phyloP scores from a whole-genome alignment of 202 grass and related monocot species.

The Bolboschoenoplectus hybrid region DNA sequence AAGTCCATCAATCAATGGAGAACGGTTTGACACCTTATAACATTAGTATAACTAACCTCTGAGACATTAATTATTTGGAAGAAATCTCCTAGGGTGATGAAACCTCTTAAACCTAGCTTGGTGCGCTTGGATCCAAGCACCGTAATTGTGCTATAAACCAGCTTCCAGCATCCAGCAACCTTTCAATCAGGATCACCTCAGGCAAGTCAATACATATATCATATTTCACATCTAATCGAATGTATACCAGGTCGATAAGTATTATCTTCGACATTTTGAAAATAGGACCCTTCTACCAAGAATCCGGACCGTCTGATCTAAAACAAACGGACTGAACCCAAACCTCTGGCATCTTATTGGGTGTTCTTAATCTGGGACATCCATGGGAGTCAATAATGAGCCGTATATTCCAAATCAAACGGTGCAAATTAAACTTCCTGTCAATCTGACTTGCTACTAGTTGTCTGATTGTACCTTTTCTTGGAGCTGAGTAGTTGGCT shows the following conservation, averaged over 20 bases:
- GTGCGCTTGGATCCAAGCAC: constrained; percentile 80
- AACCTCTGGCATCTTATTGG: not conserved
- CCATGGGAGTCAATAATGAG: not conserved
- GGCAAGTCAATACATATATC: not conserved
- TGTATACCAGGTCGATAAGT: not conserved
- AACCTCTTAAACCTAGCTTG: constrained; percentile 68
- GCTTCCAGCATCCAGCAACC: constrained; percentile 89
- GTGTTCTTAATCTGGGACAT: not conserved
- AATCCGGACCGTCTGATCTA: not conserved
- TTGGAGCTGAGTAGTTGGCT: constrained; percentile 57
- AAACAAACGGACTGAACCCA: not conserved
- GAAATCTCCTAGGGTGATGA: constrained; percentile 79
- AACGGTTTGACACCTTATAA: not conserved
- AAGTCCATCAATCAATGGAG: not conserved
- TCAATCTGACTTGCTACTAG: not conserved
- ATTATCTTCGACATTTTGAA: not conserved
- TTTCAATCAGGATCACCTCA: constrained; percentile 40
- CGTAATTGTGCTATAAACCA: constrained; percentile 88
- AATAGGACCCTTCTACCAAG: not conserved
- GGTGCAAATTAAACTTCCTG: not conserved
- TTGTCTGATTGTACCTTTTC: constrained; percentile 55
- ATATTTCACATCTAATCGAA: not conserved
- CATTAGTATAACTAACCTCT: constrained; percentile 52
- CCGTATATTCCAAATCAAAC: not conserved
- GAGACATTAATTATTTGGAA: constrained; percentile 81